Base-by-base conservation (phyloP, 2,329 filamentous ascomycete genomes). In the Ophiocordyceps camponoti-rufipedis region DNA sequence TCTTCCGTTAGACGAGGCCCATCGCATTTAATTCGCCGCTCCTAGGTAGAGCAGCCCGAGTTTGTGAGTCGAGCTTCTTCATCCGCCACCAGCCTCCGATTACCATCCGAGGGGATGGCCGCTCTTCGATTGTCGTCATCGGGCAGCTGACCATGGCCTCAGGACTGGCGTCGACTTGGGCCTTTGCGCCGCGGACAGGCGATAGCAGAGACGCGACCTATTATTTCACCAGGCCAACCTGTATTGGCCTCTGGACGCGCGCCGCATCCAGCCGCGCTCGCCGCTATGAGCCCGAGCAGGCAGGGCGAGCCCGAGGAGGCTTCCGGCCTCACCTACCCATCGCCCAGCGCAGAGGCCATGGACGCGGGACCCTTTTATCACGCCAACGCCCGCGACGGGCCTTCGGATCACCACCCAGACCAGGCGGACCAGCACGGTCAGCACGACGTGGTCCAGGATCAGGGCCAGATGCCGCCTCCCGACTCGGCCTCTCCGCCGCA, bases 291-390 rank as follows among this genome's bases (percentile, higher is more conserved):
- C 44, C 51, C 57, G 35, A 55, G 54, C 46, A 56, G 62, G 54
- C 55, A 68, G 55, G 54, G 53, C 41, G 57, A 60, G 44, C 50
- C 53, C 10, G 57, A 60, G n/a, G 60, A 62, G 46, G 54, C 57
- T 45, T 62, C 58, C 45, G 56, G 61, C 44, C 55, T 66, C 38
- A 63, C 63, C 35, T 73, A 71, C 50, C 65, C 69, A 11, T 70
- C 68, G 7, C 66, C 70, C 3, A 60, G 62, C 16, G 62, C 62
- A 9, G 68, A 72, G 45, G 60, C 54, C 3, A 62, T 67, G 49
- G 67, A 69, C 46, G 54, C 59, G 4, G 58, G 61, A 8, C 57
- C 66, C 2, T 70, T 70, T 52, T 70, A 71, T 51, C 59, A 66
- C 48, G 58, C 65, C 5, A 56, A 58, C 14, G 48, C 52, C 18